These are phyloP conservation scores for Diaporthe humulicola DNA, from an alignment of 2,329 filamentous ascomycete species.

Conservation along the genomic window DNA sequence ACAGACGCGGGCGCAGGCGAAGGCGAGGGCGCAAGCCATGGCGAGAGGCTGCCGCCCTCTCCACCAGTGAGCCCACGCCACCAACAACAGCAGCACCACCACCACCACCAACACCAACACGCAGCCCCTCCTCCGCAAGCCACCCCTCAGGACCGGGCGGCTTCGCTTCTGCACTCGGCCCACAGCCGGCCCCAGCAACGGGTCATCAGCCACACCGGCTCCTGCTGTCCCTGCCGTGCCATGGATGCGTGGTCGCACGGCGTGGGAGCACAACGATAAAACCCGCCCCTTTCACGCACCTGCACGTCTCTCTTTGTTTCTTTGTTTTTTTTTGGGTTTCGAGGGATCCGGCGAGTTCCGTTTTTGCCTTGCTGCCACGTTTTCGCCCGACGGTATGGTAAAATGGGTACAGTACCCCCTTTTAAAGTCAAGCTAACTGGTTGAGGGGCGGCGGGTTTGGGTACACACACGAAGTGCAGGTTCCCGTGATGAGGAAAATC, in stretches of 20 bases:
- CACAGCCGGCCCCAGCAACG: not conserved
- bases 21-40: not conserved
- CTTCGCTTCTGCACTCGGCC: not conserved
- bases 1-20: not conserved
- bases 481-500: not conserved
- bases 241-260: constrained; percentile 1
- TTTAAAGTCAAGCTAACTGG: constrained; percentile 1
- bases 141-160: not conserved
- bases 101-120: not conserved
- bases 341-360: constrained; percentile 36
- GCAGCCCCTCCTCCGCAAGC: not conserved
- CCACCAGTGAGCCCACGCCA: not conserved
- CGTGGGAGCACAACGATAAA: constrained; percentile 6
- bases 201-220: constrained; percentile 14
- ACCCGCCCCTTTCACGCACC: not conserved
- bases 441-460: constrained; percentile 15
- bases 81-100: not conserved
- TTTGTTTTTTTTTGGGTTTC: not conserved
- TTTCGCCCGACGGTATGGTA: constrained; percentile 31
- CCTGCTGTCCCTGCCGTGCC: not conserved
- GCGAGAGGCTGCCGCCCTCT: not conserved
- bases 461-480: constrained; percentile 19
- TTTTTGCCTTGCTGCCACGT: not conserved
- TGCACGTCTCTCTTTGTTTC: too few species aligned
- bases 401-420: constrained; percentile 38